Percentiles rank a stretch among this genome's conserved stretches.
phyloP scores from a whole-genome alignment of 78 protist genomes.

The Guillardia theta region DNA sequence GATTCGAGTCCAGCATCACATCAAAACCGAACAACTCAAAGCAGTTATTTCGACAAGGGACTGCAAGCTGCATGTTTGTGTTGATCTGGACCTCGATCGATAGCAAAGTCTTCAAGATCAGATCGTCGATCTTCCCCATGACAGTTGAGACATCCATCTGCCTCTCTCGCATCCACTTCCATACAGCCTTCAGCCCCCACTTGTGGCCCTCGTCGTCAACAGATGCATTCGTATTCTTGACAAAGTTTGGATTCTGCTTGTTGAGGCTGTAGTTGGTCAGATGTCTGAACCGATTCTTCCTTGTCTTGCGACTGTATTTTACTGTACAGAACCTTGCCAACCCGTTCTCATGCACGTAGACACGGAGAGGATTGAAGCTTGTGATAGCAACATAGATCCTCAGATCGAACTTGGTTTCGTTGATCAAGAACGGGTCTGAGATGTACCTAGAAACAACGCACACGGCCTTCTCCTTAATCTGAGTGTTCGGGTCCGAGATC shows the following conservation, averaged over 20 bases:
- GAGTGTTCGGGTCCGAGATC: neutral
- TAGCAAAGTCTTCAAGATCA: slow-evolving; percentile 23
- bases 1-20: slow-evolving; percentile 34
- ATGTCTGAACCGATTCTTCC: slow-evolving; percentile 23
- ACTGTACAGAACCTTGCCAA: slow-evolving; percentile 43
- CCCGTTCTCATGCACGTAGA: slow-evolving; percentile 36
- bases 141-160: neutral
- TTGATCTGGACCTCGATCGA: neutral
- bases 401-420: slow-evolving; percentile 45
- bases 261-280: slow-evolving; percentile 42
- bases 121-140: slow-evolving; percentile 13
- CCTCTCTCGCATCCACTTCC: neutral
- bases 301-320: slow-evolving; percentile 35
- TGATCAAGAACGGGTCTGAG: neutral
- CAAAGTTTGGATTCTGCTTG: neutral
- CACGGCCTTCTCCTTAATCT: neutral
- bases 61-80: neutral
- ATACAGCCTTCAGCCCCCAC: neutral
- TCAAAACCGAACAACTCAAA: slow-evolving; percentile 53
- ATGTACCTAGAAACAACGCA: neutral
- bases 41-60: neutral
- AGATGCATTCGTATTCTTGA: neutral
- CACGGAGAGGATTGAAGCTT: slow-evolving; percentile 21
- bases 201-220: neutral
- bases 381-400: slow-evolving; percentile 27